Evolutionary conservation across 495 filamentous ascomycete species (phyloP).

Genomic region (Physcia stellaris): DNA sequence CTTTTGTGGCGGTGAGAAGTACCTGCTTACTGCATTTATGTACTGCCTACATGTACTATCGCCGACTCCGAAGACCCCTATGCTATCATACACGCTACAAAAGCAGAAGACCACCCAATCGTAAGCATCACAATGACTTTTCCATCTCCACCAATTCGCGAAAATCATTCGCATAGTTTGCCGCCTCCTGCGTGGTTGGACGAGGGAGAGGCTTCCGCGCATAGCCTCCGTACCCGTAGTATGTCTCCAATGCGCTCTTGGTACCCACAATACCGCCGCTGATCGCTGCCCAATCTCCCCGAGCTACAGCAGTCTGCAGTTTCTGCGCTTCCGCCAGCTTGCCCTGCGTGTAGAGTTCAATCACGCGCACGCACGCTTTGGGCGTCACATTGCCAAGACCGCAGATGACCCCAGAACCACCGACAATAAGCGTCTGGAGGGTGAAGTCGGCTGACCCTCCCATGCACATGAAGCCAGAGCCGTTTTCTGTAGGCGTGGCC

Average conservation of each 20-base stretch:
- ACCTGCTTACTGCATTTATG: no score
- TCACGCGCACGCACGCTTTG: slow-evolving; percentile 54
- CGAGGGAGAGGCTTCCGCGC: slow-evolving; percentile 65
- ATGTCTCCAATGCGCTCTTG: slow-evolving; percentile 62
- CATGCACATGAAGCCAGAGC: slow-evolving; percentile 55
- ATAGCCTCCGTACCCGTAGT: slow-evolving; percentile 66
- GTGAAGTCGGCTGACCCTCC: slow-evolving; percentile 88
- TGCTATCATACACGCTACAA: no score
- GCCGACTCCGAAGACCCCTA: slow-evolving; percentile 1
- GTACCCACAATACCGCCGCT: slow-evolving; percentile 76
- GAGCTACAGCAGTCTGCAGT: slow-evolving; percentile 65
- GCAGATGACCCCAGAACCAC: slow-evolving; percentile 74
- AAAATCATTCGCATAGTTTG: slow-evolving; percentile 55
- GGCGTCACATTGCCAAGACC: slow-evolving; percentile 79
- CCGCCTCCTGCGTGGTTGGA: slow-evolving; percentile 43
- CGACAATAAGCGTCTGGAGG: slow-evolving; percentile 68
- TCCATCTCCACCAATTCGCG: slow-evolving; percentile 63
- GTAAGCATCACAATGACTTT: slow-evolving; percentile 26
- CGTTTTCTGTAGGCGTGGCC: slow-evolving; percentile 23
- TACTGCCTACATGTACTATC: no score
- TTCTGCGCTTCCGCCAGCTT: slow-evolving; percentile 56
- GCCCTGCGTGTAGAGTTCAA: slow-evolving; percentile 60
- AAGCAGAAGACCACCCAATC: slow-evolving; percentile 8
- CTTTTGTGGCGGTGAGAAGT: no score
- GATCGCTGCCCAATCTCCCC: slow-evolving; percentile 80